Evolutionary conservation across 805 yeast species (phyloP), one percentile per base, ranked within the genome.

Genomic region (Clavispora fructus): DNA sequence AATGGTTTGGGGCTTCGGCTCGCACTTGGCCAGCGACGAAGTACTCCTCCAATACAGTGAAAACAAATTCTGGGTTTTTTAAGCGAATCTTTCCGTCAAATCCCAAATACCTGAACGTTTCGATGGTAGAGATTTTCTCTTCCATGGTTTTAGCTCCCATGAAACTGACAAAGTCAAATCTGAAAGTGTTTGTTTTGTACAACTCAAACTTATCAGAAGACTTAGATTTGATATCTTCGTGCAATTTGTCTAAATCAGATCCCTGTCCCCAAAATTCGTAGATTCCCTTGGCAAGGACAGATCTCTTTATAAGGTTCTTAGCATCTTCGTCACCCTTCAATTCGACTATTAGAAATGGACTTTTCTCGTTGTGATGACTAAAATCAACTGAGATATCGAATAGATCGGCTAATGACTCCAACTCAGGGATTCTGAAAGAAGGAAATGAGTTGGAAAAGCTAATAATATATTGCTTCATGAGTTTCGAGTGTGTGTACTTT

Each of bases 201-300:
- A 47, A 39, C 29, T 50, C 75, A 37, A 65, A 67, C 49, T 57
- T 70, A 49, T 50, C 61, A 29, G 55, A 55, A 26, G 61, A 76
- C 49, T 45, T 62, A 6, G 23, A 19, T 49, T 68, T 62, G 13
- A 82, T 73, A 42, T 67, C 68, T 10, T 61, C 65, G 58, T 90
- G 97, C 33, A 91, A 62, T 31, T 71, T 75, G 0, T 76, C 82
- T 43, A 80, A 60, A 4, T 72, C 68, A 0, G 51, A 48, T 0
- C 94, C 97, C 42, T 73, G 64, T 0, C 96, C 96, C 88, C 94
- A 90, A 4, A 87, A 64, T 56, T 91, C 96, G 61, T 88, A 94
- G 29, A 92, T 80, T 0, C 87, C 87, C 47, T 82, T 77, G 4
- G 85, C 73, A 35, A 92, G 66, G 13, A 92, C 75, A 2, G 95